Base-by-base conservation (phyloP, 2,329 filamentous ascomycete genomes). In the Zopfia rhizophila region DNA sequence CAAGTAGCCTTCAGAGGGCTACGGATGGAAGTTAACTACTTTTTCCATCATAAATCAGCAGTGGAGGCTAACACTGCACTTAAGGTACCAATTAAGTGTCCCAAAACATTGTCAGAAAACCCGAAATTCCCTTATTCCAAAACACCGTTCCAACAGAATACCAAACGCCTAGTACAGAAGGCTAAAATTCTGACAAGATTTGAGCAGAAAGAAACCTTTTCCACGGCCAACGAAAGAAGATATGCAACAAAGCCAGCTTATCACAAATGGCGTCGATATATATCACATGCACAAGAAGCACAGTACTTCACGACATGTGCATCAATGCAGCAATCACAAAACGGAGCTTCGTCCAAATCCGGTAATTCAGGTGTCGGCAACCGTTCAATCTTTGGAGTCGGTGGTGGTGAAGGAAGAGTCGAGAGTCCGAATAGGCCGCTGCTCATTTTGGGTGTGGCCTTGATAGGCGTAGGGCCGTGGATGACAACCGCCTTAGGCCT, bases 341-440 rank as follows among this genome's bases (percentile, higher is more conserved):
- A 73, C 3, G 52, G 45, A 3, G 38, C 36, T 13, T 59, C 60
- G 2, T 61, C 60, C 8, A 69, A 17, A 6, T 64, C 59, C 3
- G 56, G 45, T 8, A 73, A 37, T 4, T 72, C 69, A 35, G 69
- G 70, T 16, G 69, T 67, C 14, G 63, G 36, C 25, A 72, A 44
- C n/a, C 68, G 57, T 13, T 33, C 39, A 21, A 64, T 39, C 28
- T 55, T 61, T 17, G 70, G 68, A n/a, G 66, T 66, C 11, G 58
- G 54, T 6, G 70, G 70, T 23, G 64, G 59, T n/a, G 46, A 60
- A 3, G 43, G 36, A 2, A 51, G 19, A 7, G 25, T 30, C 16
- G 35, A 42, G 10, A 17, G 24, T 2, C 46, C 21, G 1, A 45
- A 31, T 14, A 18, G 18, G 12, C 8, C 24, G 35, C 5, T 18